A percentile compares a stretch with the other conserved stretches of the same genome.
These are phyloP conservation scores for Exsudoporus frostii DNA, from an alignment of 768 basidiomycete genomes.

Conservation along the genomic window DNA sequence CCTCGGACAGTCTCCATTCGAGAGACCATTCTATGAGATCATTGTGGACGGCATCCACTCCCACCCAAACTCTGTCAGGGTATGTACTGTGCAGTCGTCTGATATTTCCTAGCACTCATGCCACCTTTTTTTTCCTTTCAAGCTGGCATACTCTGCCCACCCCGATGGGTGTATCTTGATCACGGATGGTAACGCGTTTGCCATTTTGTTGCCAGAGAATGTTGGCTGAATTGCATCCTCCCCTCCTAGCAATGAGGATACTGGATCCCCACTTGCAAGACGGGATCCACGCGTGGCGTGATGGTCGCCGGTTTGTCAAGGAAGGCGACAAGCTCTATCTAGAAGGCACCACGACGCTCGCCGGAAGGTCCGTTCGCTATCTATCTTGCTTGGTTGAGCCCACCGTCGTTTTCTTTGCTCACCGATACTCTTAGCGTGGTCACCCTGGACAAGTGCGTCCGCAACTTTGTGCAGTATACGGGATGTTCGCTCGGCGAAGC, in stretches of 20 bases:
- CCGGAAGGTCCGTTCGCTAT: conserved; percentile 62
- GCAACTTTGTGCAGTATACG: conserved; percentile 82
- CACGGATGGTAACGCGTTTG: conserved; percentile 67
- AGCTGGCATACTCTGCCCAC: conserved; percentile 82
- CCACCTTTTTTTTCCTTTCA: background rate
- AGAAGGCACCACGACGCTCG: conserved; percentile 83
- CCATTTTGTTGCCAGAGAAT: background rate
- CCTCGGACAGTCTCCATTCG: conserved; percentile 45
- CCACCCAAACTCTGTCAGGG: conserved; percentile 86
- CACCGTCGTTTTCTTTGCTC: background rate
- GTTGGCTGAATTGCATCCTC: background rate
- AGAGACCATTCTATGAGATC: conserved; percentile 80
- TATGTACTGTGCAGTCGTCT: conserved; percentile 35
- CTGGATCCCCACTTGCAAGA: conserved; percentile 82
- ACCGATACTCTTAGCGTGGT: conserved; percentile 51
- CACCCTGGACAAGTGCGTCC: conserved; percentile 79
- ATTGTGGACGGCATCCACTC: conserved; percentile 92
- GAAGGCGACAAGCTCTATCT: conserved; percentile 77
- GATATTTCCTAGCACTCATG: background rate
- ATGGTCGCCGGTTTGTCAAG: conserved; percentile 76
- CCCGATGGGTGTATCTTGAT: conserved; percentile 86
- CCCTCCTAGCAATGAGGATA: conserved; percentile 68
- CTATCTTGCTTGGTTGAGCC: background rate
- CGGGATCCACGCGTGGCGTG: conserved; percentile 86
- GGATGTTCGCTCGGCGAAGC: conserved; percentile 81